Percentiles rank a stretch among this genome's conserved stretches.
Evolutionary conservation across 805 yeast species (phyloP).

Genomic region (Cyberlindnera suaveolens): DNA sequence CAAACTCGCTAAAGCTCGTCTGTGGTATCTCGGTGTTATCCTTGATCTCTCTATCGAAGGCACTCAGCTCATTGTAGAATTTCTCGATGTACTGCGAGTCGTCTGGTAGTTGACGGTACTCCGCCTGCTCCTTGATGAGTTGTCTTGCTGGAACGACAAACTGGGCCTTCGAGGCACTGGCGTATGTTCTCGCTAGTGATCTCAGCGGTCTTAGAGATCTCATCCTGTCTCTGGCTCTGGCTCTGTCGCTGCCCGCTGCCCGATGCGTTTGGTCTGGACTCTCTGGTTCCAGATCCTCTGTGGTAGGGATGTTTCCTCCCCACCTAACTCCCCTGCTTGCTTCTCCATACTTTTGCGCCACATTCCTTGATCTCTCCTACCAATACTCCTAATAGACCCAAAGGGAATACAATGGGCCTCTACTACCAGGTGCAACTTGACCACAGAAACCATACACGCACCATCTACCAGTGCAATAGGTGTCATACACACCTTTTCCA

Average conservation of each 20-base stretch:
- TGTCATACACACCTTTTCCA: constrained; percentile 19
- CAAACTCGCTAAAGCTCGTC: constrained; percentile 32
- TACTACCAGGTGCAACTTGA: constrained; percentile 14
- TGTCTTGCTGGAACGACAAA: constrained; percentile 12
- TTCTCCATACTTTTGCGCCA: too few species aligned
- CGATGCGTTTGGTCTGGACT: too few species aligned
- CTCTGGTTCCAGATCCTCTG: too few species aligned
- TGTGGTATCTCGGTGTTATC: constrained; percentile 16
- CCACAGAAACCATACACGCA: constrained; percentile 7
- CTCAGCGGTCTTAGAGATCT: too few species aligned
- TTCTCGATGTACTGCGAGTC: constrained; percentile 46
- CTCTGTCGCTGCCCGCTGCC: too few species aligned
- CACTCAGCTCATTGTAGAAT: constrained; percentile 36
- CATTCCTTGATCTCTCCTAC: too few species aligned
- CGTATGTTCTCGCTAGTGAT: constrained; percentile 3
- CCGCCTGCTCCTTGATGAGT: constrained; percentile 21
- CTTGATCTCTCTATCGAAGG: constrained; percentile 27
- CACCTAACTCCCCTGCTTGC: too few species aligned
- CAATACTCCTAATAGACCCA: too few species aligned
- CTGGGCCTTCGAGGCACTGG: constrained; percentile 9
- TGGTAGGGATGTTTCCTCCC: too few species aligned
- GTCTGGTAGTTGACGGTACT: constrained; percentile 45
- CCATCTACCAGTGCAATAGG: constrained; percentile 15
- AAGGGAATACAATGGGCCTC: constrained; percentile 13
- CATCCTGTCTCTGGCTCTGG: too few species aligned